Evolutionary conservation across 129 eudicot species (phyloP), one percentile per base, ranked within the genome.

Genomic region (Kitagawia praeruptora): DNA sequence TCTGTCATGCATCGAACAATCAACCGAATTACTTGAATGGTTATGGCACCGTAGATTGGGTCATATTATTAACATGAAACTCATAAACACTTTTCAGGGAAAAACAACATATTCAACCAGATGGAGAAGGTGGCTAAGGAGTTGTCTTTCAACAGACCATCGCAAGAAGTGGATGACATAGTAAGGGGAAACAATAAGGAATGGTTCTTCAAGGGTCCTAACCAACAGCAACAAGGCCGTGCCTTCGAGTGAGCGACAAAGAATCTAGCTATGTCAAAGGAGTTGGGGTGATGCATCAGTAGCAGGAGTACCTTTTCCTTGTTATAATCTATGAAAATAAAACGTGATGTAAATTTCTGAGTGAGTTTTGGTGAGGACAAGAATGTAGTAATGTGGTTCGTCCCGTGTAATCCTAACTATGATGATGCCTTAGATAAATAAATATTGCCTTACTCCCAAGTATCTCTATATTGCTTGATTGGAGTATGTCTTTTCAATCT

Each of bases 101-200:
- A 77, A 42, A 82, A 78, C 34, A 92, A 86, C 47, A 88, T 94
- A 45, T 49, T 83, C 9, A 84, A 75, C 13, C 87, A 87, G 7
- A 75, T 89, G 75, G 97, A 92, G 81, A 87, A 79, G 23, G 93
- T 78, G 71, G 97, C 96, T 6, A 78, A 84, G 75, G 92, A 85
- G 84, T 66, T 94, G 73, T 82, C 93, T 0, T 92, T 94, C 14
- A 89, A 88, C 0, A 41, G 66, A 10, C 83, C 96, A 41, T 87
- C 88, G 0, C 78, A 76, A 6, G 87, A 80, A 23, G 96, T 94
- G 70, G 85, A 85, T 4, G 78, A 81, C 51, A 82, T 88, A 51
- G 76, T 88, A 8, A n/a, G 73, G 70, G 87, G 63, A n/a, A 97
- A 92, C 75, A 49, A 83, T 6, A 72, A 88, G 25, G 86, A 82